Base-by-base conservation (phyloP, 108 stramenopile genomes). In the Discostella pseudostelligera region DNA sequence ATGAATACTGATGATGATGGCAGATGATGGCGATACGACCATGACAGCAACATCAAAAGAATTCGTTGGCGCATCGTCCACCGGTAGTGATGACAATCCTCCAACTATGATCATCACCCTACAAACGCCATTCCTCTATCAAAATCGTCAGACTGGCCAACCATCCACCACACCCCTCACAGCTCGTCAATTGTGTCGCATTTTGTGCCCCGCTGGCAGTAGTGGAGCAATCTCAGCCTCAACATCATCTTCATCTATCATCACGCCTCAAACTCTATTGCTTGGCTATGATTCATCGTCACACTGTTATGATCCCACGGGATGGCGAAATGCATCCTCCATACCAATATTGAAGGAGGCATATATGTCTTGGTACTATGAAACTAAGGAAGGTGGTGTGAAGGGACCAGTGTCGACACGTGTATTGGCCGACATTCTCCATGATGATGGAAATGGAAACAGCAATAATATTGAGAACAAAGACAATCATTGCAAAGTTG, bases 291-390 rank as follows among this genome's bases (percentile, higher is more conserved):
- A 70, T 50, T 8, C 67, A 53, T 43, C n/a, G 59, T 67, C 79
- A 59, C 70, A 56, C 29, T 14, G 25, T 0, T 78, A 85, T 36
- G 55, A 70, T 48, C 12, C 59, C 10, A 44, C 40, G 11, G 81
- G 76, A 60, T 92, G 90, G 90, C 68, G 65, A 51, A 28, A 36
- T 10, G 85, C 82, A 17, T 51, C 49, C 0, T 36, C 56, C 1
- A 39, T 86, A 1, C 60, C 82, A 11, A 53, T 92, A 26, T 36
- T 92, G 45, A 65, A 59, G 22, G 80, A 89, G 59, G 79, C 83
- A 9, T 85, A 82, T 47, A 29, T 45, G 1, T 19, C 45, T 53
- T 92, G 86, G 86, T 87, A 80, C 62, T 89, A 87, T 49, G 69
- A 87, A 51, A 44, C 35, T 12, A 22, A 46, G 20, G 69, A 55